Evolutionary conservation across 192 early-diverging fungal species (phyloP), one percentile per base, ranked within the genome.

Genomic region (Dissophora globulifera): DNA sequence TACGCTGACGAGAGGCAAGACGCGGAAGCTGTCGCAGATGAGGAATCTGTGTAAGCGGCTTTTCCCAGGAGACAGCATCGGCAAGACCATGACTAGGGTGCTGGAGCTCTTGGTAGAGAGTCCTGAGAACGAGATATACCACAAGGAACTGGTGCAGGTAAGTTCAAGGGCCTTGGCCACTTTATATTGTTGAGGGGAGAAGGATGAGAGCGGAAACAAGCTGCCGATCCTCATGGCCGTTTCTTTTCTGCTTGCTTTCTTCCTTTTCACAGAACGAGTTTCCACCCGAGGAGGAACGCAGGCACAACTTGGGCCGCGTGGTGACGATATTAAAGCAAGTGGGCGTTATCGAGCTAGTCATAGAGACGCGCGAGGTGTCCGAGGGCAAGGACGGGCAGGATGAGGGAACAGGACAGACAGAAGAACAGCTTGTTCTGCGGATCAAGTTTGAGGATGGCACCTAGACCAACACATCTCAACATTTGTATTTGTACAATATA

Each of bases 281-380:
- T 43, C 72, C 72, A 27, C 56, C 32, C 17, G 72, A 76, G 5
- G 58, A 76, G 20, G 72, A 76, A 33, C 58, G 63, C n/a, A 30
- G 72, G 25, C 72, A 76, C 46, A 76, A 76, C 25, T 50, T 76
- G 4, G 50, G 64, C 12, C 72, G 72, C 13, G 72, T 76, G 3
- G 25, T 76, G 0, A 46, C 56, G 9, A 76, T 76, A 2, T 23
- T 76, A 6, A 76, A 66, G 50, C 31, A 67, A 3, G 31, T 67
- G 23, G 63, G 52, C 3, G 43, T 76, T 12, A 32, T 67, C 3
- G 72, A 76, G 12, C 15, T 67, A 10, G 58, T 61, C 25, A 55
- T 59, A 9, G 70, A 75, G 50, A 59, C 51, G 2, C 26, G 41
- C n/a, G 49, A 50, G 12, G 49, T 43, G 7, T n/a, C 49, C 6